phyloP scores from a whole-genome alignment of 2,329 filamentous ascomycete species.

The Alternaria ethzedia region DNA sequence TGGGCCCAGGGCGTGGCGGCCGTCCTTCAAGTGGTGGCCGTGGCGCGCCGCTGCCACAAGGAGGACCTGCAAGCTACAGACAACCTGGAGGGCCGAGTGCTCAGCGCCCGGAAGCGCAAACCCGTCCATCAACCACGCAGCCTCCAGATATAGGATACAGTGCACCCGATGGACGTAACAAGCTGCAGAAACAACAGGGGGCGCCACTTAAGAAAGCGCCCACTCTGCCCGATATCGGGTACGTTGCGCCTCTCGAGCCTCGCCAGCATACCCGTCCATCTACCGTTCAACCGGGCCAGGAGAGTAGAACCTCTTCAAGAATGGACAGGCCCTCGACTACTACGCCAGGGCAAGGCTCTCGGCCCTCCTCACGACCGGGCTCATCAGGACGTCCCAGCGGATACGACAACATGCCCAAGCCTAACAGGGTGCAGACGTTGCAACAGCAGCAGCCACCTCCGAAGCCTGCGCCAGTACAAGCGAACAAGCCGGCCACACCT shows the following conservation, averaged over 20 bases:
- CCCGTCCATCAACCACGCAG: conserved; percentile 49
- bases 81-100: conserved; percentile 48
- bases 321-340: conserved; percentile 34
- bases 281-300: conserved; percentile 43
- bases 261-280: conserved; percentile 46
- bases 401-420: conserved; percentile 34
- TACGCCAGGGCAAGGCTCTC: conserved; percentile 22
- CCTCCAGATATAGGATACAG: conserved; percentile 52
- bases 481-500: conserved; percentile 29
- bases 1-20: conserved; percentile 42
- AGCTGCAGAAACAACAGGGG: conserved; percentile 49
- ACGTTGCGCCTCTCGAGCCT: conserved; percentile 44
- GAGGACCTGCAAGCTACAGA: conserved; percentile 42
- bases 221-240: conserved; percentile 47
- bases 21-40: conserved; percentile 38
- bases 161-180: conserved; percentile 53
- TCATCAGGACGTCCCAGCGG: conserved; percentile 39
- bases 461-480: conserved; percentile 23
- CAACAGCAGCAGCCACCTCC: conserved; percentile 27
- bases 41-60: conserved; percentile 38
- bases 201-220: conserved; percentile 39
- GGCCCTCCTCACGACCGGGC: conserved; percentile 31
- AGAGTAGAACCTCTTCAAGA: conserved; percentile 37
- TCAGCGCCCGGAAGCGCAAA: conserved; percentile 42
- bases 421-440: conserved; percentile 29